These are phyloP conservation scores for Ceratorhiza oryzae-sativae DNA, from an alignment of 1,284 basidiomycete genomes.

Conservation along the genomic window DNA sequence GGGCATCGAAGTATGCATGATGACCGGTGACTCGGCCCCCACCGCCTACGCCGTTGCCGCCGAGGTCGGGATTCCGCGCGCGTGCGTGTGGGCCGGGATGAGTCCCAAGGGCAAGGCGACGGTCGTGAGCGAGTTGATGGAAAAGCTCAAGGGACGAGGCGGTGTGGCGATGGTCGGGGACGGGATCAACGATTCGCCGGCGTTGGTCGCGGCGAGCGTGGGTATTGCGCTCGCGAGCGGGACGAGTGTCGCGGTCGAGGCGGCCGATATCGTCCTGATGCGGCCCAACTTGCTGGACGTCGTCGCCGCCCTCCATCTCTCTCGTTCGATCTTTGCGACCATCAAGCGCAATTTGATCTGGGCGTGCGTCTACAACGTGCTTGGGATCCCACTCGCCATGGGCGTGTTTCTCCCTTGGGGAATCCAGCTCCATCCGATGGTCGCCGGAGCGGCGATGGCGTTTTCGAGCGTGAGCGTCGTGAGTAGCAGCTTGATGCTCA, in stretches of 20 bases:
- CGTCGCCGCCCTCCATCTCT: constrained; percentile 92
- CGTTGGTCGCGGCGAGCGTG: constrained; percentile 91
- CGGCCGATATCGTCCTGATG: constrained; percentile 98
- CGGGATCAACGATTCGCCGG: constrained; percentile 98
- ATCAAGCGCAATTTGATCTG: constrained; percentile 90
- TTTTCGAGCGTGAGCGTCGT: constrained; percentile 97
- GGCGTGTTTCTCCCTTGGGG: constrained; percentile 93
- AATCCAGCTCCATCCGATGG: constrained; percentile 95
- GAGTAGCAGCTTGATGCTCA: constrained; percentile 84
- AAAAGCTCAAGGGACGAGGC: constrained; percentile 59
- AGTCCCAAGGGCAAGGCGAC: constrained; percentile 92
- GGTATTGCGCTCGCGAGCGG: constrained; percentile 96
- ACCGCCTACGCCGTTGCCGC: constrained; percentile 87
- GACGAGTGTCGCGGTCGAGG: constrained; percentile 96
- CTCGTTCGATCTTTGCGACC: constrained; percentile 86
- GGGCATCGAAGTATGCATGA: constrained; percentile 90
- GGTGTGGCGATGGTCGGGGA: constrained; percentile 97
- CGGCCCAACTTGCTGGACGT: constrained; percentile 95
- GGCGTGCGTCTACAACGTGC: constrained; percentile 92
- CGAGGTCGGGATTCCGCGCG: constrained; percentile 81
- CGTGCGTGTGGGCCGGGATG: constrained; percentile 86
- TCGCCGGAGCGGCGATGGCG: constrained; percentile 97
- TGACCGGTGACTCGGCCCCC: constrained; percentile 86
- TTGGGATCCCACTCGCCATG: constrained; percentile 99
- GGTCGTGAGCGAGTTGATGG: constrained; percentile 79